These are phyloP conservation scores for Zangia roseola DNA, from an alignment of 768 basidiomycete species.

Conservation along the genomic window DNA sequence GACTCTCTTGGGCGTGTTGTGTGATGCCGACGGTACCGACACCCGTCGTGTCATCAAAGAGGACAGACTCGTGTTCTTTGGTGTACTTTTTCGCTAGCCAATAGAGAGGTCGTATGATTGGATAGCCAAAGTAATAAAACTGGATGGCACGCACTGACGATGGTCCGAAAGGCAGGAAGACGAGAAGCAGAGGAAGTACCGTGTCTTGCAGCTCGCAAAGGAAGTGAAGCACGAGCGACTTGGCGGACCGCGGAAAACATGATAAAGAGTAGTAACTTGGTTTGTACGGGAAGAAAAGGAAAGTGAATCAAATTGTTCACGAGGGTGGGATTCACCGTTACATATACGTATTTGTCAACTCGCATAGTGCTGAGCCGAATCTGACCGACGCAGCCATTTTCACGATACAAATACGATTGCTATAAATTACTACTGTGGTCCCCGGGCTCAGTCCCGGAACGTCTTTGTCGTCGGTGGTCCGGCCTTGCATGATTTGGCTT, in stretches of 20 bases:
- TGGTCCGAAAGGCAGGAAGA: conserved; percentile 16
- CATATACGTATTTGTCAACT: conserved; percentile 23
- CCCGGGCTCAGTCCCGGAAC: no score
- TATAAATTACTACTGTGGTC: neutral
- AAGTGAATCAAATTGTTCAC: neutral
- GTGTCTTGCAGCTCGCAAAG: conserved; percentile 2
- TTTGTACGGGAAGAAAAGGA: neutral
- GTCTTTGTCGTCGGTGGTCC: neutral
- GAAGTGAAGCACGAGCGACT: conserved; percentile 7
- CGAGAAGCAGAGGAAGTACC: neutral
- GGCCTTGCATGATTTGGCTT: neutral
- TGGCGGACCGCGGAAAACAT: conserved; percentile 21
- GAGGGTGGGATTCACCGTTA: neutral
- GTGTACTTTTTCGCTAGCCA: conserved; percentile 75
- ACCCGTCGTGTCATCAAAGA: conserved; percentile 73
- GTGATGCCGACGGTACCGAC: conserved; percentile 86
- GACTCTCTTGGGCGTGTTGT: conserved; percentile 83
- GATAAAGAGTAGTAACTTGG: no score
- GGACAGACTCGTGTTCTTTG: conserved; percentile 82
- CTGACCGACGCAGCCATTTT: neutral
- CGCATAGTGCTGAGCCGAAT: conserved; percentile 13
- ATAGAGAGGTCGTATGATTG: neutral
- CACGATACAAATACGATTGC: neutral
- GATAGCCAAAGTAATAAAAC: neutral
- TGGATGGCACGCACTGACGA: conserved; percentile 23